A percentile compares a stretch with the other conserved stretches of the same genome.
Conservation (phyloP, 345 rosid species). For the Aquilaria malaccensis region DNA sequence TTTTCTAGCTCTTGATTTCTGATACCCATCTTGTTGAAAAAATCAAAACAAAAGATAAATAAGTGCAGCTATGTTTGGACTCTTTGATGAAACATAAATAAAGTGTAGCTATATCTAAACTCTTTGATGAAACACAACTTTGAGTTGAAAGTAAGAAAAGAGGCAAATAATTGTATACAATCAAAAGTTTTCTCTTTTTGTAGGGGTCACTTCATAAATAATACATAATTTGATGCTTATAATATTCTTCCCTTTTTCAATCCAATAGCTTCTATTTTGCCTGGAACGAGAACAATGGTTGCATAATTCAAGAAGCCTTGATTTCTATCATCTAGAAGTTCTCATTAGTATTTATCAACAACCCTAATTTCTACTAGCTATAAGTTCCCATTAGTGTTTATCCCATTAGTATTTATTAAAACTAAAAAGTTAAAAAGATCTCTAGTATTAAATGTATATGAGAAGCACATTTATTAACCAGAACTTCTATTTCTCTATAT, state of each 20-base stretch:
- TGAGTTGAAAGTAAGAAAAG: conserved; percentile 17
- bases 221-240: too few species aligned
- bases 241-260: too few species aligned
- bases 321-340: not conserved
- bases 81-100: not conserved
- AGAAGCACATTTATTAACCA: too few species aligned
- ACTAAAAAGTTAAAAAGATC: too few species aligned
- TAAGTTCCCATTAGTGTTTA: too few species aligned
- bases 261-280: too few species aligned
- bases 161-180: too few species aligned
- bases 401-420: too few species aligned
- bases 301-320: not conserved
- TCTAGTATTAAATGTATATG: too few species aligned
- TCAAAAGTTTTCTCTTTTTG: conserved; percentile 12
- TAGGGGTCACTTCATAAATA: too few species aligned
- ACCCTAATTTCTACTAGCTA: not conserved
- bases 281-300: not conserved
- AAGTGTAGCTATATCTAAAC: not conserved
- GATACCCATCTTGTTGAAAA: not conserved
- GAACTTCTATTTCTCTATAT: too few species aligned
- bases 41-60: conserved; percentile 23
- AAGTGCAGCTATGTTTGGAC: too few species aligned
- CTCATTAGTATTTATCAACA: not conserved
- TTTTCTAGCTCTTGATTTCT: not conserved
- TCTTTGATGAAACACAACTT: conserved; percentile 12